phyloP scores from a whole-genome alignment of 164 flowering plant genomes.

The Warburgia ugandensis region DNA sequence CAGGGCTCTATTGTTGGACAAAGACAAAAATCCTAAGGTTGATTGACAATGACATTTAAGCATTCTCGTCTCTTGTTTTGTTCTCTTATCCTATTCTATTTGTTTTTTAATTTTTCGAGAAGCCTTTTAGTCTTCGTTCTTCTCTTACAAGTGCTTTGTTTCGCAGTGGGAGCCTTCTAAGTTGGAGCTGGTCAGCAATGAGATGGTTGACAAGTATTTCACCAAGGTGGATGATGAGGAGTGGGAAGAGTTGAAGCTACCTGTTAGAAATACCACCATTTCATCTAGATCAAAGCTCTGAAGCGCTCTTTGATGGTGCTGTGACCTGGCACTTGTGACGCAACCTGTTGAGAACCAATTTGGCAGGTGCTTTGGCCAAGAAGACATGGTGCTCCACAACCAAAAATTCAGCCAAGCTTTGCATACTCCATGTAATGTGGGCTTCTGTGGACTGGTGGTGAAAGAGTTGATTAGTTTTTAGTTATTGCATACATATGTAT shows the following conservation, averaged over 20 bases:
- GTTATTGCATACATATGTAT: too few species aligned
- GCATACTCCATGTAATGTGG: too few species aligned
- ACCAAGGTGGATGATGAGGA: constrained; percentile 51
- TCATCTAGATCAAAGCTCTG: constrained; percentile 58
- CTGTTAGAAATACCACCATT: constrained; percentile 36
- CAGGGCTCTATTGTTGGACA: constrained; percentile 64
- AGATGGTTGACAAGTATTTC: constrained; percentile 67
- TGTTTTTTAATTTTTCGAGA: neutral
- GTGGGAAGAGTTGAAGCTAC: constrained; percentile 73
- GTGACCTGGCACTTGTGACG: too few species aligned
- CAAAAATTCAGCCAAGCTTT: too few species aligned
- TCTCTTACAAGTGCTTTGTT: too few species aligned
- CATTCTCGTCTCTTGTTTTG: neutral
- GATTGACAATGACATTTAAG: too few species aligned
- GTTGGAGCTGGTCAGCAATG: constrained; percentile 50
- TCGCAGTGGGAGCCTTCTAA: constrained; percentile 87
- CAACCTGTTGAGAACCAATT: too few species aligned
- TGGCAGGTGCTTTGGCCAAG: too few species aligned
- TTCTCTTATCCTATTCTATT: neutral
- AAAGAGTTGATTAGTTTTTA: too few species aligned
- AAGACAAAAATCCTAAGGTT: constrained; percentile 48
- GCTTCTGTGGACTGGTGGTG: too few species aligned
- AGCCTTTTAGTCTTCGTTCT: too few species aligned
- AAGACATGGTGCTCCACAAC: too few species aligned
- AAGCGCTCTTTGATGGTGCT: constrained; percentile 1